Base-by-base conservation (phyloP, 140 eudicot genomes). In the Ambrosia hybrid region DNA sequence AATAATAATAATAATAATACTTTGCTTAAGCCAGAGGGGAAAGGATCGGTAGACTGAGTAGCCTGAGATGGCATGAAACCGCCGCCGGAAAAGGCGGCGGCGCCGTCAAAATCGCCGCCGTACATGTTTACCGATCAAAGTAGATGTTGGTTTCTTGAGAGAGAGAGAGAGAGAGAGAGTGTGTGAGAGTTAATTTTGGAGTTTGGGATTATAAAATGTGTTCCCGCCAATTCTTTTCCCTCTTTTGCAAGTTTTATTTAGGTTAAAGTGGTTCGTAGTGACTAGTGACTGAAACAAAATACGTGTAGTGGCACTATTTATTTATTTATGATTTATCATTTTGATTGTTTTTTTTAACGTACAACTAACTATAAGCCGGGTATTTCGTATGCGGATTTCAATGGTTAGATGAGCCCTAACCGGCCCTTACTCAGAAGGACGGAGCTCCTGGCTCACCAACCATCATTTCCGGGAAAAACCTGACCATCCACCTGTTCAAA, bases 41-140 rank as follows among this genome's bases (percentile, higher is more conserved):
- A 45, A 15, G 87, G 83, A 7, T 91, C 91, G 34, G 86, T 60
- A 67, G 84, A 57, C 66, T 94, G 99, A 68, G 99, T 94, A 8
- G 97, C 84, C 85, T 86, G 96, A 61, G 99, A 90, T 6, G 97
- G 96, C 99, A 90, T 91, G 73, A 90, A 94, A 36, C 99, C 99
- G 73, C 97, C 99, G 80, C 99, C 99, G 68, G 98, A 72, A 83
- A 92, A 92, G 80, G 92, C 98, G 74, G 92, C 98, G 88, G 79
- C 75, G 76, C 96, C 95, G 68, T 94, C 99, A 87, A 94, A 90
- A 30, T 85, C 76, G 65, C 84, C 76, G 6, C 63, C 79, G 73
- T 80, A 74, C 96, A 87, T 89, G 49, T 49, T 76, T 65, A 9
- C 51, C 13, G 53, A 56, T 43, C 38, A 3, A 51, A 51, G 34